Evolutionary conservation across 441 rosid genomes (phyloP).

Genomic region (Theobroma grandiflorum): DNA sequence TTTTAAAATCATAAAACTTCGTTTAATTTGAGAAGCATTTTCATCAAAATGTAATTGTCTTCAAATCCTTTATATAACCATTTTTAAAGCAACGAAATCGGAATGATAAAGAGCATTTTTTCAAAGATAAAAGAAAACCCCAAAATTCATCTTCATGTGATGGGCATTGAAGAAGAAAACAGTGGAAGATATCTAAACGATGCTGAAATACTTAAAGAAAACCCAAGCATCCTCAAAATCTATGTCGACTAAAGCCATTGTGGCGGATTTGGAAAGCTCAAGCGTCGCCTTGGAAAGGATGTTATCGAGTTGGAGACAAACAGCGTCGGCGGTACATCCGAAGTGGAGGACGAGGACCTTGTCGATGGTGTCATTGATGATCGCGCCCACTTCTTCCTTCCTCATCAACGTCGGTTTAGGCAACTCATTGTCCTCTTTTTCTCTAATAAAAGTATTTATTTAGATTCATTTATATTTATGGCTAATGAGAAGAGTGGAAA

Average conservation of each 20-base stretch:
- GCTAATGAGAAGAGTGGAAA: too few relatives aligned
- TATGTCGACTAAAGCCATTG: slow-evolving; percentile 65
- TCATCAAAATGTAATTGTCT: too few relatives aligned
- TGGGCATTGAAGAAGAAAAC: slow-evolving; percentile 92
- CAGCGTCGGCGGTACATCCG: slow-evolving; percentile 63
- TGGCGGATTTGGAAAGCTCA: slow-evolving; percentile 62
- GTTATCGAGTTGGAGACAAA: slow-evolving; percentile 79
- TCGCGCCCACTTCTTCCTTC: slow-evolving; percentile 74
- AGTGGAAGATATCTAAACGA: slow-evolving; percentile 73
- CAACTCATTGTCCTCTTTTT: slow-evolving; percentile 51
- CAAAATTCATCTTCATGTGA: slow-evolving; percentile 95
- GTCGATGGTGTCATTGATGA: slow-evolving; percentile 79
- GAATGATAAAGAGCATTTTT: neutral
- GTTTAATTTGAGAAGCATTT: too few relatives aligned
- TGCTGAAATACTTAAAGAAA: slow-evolving; percentile 82
- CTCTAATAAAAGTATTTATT: neutral
- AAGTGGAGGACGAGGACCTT: slow-evolving; percentile 90
- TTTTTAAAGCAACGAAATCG: neutral
- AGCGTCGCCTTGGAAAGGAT: slow-evolving; percentile 62
- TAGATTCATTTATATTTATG: too few relatives aligned
- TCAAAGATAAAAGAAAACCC: slow-evolving; percentile 30
- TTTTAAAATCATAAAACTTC: too few relatives aligned
- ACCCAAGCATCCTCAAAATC: slow-evolving; percentile 80
- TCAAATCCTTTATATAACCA: too few relatives aligned
- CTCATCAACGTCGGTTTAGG: slow-evolving; percentile 52